Evolutionary conservation across 2,329 filamentous ascomycete genomes (phyloP).

Genomic region (Cadophora malorum): DNA sequence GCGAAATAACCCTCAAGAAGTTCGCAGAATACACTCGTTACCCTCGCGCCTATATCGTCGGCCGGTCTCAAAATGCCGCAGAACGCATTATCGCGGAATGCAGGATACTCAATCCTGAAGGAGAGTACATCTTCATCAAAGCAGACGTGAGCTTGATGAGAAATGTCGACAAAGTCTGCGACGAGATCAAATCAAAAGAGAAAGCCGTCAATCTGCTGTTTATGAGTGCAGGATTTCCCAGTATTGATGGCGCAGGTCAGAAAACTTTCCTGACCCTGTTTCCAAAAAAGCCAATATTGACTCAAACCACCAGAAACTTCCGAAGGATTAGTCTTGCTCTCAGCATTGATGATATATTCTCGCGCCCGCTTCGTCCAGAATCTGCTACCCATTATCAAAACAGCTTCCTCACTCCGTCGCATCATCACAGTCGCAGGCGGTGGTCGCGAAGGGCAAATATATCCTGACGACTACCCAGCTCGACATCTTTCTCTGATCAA

Average conservation of each 20-base stretch:
- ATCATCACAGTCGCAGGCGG: constrained; percentile 51
- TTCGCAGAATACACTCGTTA: constrained; percentile 50
- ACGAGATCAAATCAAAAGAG: constrained; percentile 52
- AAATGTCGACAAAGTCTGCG: constrained; percentile 56
- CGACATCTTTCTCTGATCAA: constrained; percentile 23
- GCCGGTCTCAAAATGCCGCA: constrained; percentile 49
- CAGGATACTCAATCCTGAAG: constrained; percentile 50
- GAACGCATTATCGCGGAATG: constrained; percentile 51
- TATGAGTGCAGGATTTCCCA: constrained; percentile 49
- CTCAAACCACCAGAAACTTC: constrained; percentile 51
- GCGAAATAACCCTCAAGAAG: constrained; percentile 52
- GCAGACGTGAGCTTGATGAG: constrained; percentile 56
- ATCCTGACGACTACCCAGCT: constrained; percentile 34
- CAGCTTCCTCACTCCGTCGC: constrained; percentile 51
- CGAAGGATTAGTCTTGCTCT: constrained; percentile 59
- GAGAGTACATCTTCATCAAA: constrained; percentile 54
- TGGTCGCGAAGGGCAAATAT: constrained; percentile 32
- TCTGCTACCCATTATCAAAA: constrained; percentile 60
- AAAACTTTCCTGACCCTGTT: background rate
- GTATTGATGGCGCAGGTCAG: constrained; percentile 38
- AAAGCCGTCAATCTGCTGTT: constrained; percentile 54
- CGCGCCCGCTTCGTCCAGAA: constrained; percentile 62
- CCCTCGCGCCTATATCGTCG: constrained; percentile 58
- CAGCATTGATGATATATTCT: constrained; percentile 59
- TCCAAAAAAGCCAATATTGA: background rate